Evolutionary conservation across 768 basidiomycete species (phyloP).

Genomic region (Strobilomyces confusus): DNA sequence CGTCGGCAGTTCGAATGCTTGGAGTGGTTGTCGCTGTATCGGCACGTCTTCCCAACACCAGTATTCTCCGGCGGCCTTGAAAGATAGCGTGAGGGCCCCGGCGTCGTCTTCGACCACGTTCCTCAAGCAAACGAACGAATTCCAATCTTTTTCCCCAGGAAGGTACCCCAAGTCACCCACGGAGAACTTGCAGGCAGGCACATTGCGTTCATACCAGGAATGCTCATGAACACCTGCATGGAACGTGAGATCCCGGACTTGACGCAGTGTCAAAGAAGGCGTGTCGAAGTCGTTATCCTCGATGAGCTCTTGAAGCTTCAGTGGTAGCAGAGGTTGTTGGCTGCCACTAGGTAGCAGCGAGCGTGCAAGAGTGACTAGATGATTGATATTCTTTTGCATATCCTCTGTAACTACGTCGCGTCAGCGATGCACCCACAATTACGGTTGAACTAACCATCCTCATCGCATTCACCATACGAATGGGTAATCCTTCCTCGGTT

Average conservation of each 20-base stretch:
- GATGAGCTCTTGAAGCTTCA: constrained; percentile 32
- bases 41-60: constrained; percentile 38
- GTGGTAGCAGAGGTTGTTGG: constrained; percentile 28
- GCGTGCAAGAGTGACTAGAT: constrained; percentile 37
- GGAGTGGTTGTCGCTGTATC: constrained; percentile 27
- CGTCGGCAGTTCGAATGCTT: constrained; percentile 33
- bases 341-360: constrained; percentile 37
- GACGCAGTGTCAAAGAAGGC: constrained; percentile 31
- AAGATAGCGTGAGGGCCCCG: constrained; percentile 20
- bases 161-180: constrained; percentile 47
- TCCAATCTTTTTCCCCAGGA: constrained; percentile 33
- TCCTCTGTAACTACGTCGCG: constrained; percentile 29
- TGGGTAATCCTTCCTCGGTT: constrained; percentile 34
- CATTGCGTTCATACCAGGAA: constrained; percentile 38
- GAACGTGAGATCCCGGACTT: constrained; percentile 38
- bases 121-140: constrained; percentile 35
- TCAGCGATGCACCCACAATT: background rate
- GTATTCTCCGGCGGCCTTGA: constrained; percentile 28
- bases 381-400: constrained; percentile 36
- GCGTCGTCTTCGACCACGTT: constrained; percentile 36
- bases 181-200: constrained; percentile 37
- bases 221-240: constrained; percentile 34
- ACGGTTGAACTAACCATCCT: constrained; percentile 15
- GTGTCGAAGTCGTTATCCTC: constrained; percentile 31
- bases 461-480: constrained; percentile 20